A percentile compares a stretch with the other conserved stretches of the same genome.
These are phyloP conservation scores for Lactarius deliciosus DNA, from an alignment of 768 basidiomycete genomes.

Conservation along the genomic window DNA sequence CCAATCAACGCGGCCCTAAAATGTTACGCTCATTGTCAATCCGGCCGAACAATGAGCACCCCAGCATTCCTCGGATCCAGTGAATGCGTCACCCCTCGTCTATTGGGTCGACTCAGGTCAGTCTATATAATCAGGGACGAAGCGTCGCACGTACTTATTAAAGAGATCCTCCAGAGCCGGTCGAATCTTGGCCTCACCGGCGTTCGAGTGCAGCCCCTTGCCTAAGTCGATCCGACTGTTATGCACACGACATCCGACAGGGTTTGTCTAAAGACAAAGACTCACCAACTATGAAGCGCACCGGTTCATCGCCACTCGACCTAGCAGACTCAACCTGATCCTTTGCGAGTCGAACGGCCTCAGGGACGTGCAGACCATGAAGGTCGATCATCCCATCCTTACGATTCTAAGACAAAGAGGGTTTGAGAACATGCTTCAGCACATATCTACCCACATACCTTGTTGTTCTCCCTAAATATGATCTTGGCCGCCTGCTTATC, in stretches of 20 bases:
- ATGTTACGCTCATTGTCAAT: neutral
- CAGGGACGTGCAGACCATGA: slow-evolving; percentile 11
- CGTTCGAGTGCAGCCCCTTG: slow-evolving; percentile 8
- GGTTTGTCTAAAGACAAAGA: neutral
- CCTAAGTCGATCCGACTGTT: slow-evolving; percentile 4
- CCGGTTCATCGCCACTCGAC: neutral
- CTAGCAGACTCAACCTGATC: slow-evolving; percentile 3
- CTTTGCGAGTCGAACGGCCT: slow-evolving; percentile 11
- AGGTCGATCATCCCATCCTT: slow-evolving; percentile 15
- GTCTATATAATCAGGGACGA: neutral
- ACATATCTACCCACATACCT: slow-evolving; percentile 6
- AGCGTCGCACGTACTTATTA: slow-evolving; percentile 7
- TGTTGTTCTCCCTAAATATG: slow-evolving; percentile 16
- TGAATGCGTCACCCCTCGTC: neutral
- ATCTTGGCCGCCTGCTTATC: slow-evolving; percentile 14
- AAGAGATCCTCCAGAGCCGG: slow-evolving; percentile 11
- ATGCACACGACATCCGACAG: neutral
- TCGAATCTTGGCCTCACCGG: slow-evolving; percentile 15
- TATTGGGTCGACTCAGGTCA: neutral
- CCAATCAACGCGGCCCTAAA: neutral
- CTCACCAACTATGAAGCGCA: slow-evolving; percentile 23
- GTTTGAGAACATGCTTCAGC: neutral
- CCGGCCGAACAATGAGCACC: slow-evolving; percentile 5
- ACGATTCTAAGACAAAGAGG: neutral
- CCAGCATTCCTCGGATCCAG: slow-evolving; percentile 13